Base-by-base conservation (phyloP, 129 eudicot genomes). In the Flaveria linearis region DNA sequence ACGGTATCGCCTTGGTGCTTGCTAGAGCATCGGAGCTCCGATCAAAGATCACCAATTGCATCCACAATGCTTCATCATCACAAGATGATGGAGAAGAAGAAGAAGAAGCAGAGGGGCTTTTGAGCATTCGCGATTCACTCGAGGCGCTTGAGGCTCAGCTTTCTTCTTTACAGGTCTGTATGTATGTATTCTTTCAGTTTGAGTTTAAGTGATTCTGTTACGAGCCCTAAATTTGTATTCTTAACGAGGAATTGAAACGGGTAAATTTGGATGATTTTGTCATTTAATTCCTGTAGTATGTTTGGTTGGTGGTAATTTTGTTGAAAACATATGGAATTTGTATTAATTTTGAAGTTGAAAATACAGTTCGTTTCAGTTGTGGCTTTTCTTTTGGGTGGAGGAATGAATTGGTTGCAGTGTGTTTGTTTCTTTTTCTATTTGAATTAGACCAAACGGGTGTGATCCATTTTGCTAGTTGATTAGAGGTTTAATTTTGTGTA, bases 131-230 rank as follows among this genome's bases (percentile, higher is more conserved):
- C 47, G 92, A 85, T 68, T 92, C 98, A 5, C 90, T 93, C 64
- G 88, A 88, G 52, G 88, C 93, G 26, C 98, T 93, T 57, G 92
- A 93, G 74, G 87, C 86, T 50, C 98, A 88, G 61, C 88, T 93
- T 11, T 78, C 92, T 84, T 85, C 97, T 69, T 75, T 93, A 53
- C 98, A 93, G 97, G 98, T 93, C 39, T 36, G 41, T 36, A 36
- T 15, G 14, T n/a, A 10, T 51, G 7, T 26, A 30, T 17, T 76
- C 11, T 51, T 76, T 43, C 67, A 10, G 11, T 69, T 70, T 6
- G 60, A 28, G 69, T 76, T 20, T 14, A 14, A 49, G 0, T 1
- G 18, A 7, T 41, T 51, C 7, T 52, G 10, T 8, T 60, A 17
- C 61, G 61, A 70, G 30, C 76, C 71, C 76, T 70, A 69, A 70